phyloP scores from a whole-genome alignment of 768 basidiomycete genomes.

The Myochromella boudieri region DNA sequence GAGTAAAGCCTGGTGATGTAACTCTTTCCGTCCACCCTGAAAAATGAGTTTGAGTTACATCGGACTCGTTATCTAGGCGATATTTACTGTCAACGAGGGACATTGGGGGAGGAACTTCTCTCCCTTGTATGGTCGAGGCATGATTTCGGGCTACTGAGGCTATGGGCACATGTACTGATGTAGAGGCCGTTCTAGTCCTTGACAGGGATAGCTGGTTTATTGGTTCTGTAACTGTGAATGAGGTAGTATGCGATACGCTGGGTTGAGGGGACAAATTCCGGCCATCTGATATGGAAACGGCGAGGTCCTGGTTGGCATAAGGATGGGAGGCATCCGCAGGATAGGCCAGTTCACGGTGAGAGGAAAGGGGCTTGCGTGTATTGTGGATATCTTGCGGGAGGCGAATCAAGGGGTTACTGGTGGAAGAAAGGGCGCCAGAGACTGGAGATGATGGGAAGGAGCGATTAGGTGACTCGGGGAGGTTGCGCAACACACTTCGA shows the following conservation, averaged over 20 bases:
- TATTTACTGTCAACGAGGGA: constrained; percentile 33
- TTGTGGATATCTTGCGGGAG: background rate
- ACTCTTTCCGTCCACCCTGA: constrained; percentile 53
- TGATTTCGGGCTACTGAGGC: constrained; percentile 25
- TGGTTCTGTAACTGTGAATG: constrained; percentile 53
- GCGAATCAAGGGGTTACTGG: constrained; percentile 18
- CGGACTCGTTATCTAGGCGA: constrained; percentile 22
- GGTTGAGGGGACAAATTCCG: constrained; percentile 28
- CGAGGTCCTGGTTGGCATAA: constrained; percentile 79
- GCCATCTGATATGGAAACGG: constrained; percentile 35
- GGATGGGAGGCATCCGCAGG: constrained; percentile 57
- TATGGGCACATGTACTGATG: constrained; percentile 28
- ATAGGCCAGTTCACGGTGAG: constrained; percentile 20
- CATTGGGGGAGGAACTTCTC: constrained; percentile 59
- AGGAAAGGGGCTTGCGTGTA: constrained; percentile 11
- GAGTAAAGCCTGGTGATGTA: constrained; percentile 51
- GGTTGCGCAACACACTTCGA: constrained; percentile 37
- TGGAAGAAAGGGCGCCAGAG: constrained; percentile 28
- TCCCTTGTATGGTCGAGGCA: constrained; percentile 40
- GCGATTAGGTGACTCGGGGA: constrained; percentile 30
- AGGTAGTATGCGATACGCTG: constrained; percentile 45
- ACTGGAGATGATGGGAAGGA: constrained; percentile 28
- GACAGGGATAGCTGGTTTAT: constrained; percentile 25
- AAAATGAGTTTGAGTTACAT: no score
- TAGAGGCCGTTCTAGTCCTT: constrained; percentile 33